These are phyloP conservation scores for Recurvomyces mirabilis DNA, from an alignment of 495 filamentous ascomycete genomes.

Conservation along the genomic window DNA sequence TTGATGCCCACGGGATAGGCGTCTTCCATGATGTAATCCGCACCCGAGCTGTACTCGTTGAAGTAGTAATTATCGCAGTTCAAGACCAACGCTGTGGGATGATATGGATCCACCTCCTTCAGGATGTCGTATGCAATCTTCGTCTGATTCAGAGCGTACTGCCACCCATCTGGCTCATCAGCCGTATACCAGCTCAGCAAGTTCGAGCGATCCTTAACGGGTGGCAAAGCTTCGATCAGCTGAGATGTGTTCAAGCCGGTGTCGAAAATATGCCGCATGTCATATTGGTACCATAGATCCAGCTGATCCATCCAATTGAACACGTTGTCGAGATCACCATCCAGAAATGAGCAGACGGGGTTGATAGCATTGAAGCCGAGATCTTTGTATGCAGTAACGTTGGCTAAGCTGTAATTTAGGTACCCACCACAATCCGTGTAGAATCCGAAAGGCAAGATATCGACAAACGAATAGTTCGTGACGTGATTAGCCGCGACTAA, in stretches of 20 bases:
- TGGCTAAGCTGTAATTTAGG: constrained; percentile 37
- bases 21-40: constrained; percentile 57
- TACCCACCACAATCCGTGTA: constrained; percentile 47
- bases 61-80: constrained; percentile 67
- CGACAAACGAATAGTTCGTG: constrained; percentile 33
- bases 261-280: constrained; percentile 47
- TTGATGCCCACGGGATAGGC: constrained; percentile 57
- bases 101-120: constrained; percentile 52
- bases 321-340: constrained; percentile 28
- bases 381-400: constrained; percentile 34
- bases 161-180: constrained; percentile 60
- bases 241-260: constrained; percentile 39
- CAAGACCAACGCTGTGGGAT: constrained; percentile 52
- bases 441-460: constrained; percentile 53
- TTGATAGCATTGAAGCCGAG: constrained; percentile 47
- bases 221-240: constrained; percentile 41
- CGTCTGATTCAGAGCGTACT: constrained; percentile 44
- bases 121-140: constrained; percentile 36
- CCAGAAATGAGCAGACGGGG: constrained; percentile 33
- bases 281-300: constrained; percentile 53
- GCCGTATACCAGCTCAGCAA: constrained; percentile 56
- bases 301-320: constrained; percentile 45
- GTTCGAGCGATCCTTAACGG: constrained; percentile 40
- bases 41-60: constrained; percentile 45
- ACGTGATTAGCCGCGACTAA: constrained; percentile 33